phyloP scores from a whole-genome alignment of 2,329 filamentous ascomycete genomes.

The Eutypella sp. region DNA sequence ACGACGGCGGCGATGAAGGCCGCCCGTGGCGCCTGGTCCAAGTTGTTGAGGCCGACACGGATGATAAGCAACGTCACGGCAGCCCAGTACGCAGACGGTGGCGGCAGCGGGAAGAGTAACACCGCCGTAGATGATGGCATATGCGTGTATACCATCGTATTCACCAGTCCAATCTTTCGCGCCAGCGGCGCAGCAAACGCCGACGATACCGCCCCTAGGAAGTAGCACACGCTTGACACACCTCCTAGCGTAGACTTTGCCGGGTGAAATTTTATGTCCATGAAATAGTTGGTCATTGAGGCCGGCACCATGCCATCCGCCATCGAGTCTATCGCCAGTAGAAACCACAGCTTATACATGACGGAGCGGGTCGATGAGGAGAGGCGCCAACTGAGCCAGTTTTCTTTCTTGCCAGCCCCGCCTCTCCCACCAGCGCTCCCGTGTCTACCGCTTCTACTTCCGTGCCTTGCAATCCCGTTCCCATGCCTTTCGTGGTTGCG shows the following conservation, averaged over 20 bases:
- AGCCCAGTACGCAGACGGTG: constrained; percentile 42
- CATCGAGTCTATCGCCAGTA: constrained; percentile 59
- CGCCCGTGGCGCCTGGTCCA: constrained; percentile 63
- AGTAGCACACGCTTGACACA: constrained; percentile 48
- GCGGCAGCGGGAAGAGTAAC: constrained; percentile 53
- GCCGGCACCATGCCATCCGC: constrained; percentile 62
- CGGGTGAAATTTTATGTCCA: constrained; percentile 51
- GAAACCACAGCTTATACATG: constrained; percentile 61
- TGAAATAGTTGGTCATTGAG: constrained; percentile 53
- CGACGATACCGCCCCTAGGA: constrained; percentile 49
- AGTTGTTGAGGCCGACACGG: constrained; percentile 58
- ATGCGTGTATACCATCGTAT: constrained; percentile 61
- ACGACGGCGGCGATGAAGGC: constrained; percentile 65
- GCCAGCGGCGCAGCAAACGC: constrained; percentile 55
- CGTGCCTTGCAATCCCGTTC: too few relatives aligned
- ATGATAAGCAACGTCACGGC: constrained; percentile 54
- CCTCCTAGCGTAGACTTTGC: constrained; percentile 55
- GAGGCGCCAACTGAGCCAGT: constrained; percentile 33
- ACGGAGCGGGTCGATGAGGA: constrained; percentile 51
- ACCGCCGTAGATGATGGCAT: constrained; percentile 59
- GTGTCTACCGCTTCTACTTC: too few relatives aligned
- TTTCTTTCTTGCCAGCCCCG: constrained; percentile 9
- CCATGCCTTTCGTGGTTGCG: background rate
- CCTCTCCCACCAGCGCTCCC: constrained; percentile 4
- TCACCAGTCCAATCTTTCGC: constrained; percentile 55